Evolutionary conservation across 306 rosid genomes (phyloP), one percentile per base, ranked within the genome.

Genomic region (Cicer yamashitae): DNA sequence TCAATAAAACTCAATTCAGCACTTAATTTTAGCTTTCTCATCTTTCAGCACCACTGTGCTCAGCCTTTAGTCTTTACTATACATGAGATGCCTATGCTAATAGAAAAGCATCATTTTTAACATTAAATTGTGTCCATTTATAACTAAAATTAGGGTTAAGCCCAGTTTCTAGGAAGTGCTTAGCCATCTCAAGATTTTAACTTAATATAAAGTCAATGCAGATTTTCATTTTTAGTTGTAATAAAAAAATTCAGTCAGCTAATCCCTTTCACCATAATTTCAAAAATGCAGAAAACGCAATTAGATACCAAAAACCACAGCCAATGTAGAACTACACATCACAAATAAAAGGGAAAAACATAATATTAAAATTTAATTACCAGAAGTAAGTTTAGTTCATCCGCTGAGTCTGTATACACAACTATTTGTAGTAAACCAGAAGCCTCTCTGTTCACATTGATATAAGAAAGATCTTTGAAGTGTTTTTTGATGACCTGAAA

Each of bases 401-500:
- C 91, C 79, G 80, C 76, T 6, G 92, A 89, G 80, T 90, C 96
- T 65, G 89, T 84, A 53, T 84, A 88, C 54, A 94, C 89, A 18
- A 94, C 87, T 9, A 90, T 71, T 13, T 84, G 83, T 67, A 85
- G 93, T 73, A 78, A 85, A 77, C 84, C 67, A 6, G 84, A 78
- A 81, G 79, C 77, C 17, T 86, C 90, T n/a, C 76, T 80, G 71
- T 86, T 73, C 48, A 83, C 79, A 50, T 67, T 51, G 71, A 87
- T 84, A 80, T 89, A 89, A 37, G 51, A 83, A 81, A 94, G 96
- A 85, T 92, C 93, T 78, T 86, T 66, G 81, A 94, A 90, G 77
- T 89, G 82, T 77, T 83, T 85, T 70, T 62, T 78, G 77, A 92
- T 84, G 64, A 92, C 96, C 97, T 94, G 96, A 88, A 87, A 68